These are phyloP conservation scores for Fusarium redolens DNA, from an alignment of 2,329 filamentous ascomycete species.

Conservation along the genomic window DNA sequence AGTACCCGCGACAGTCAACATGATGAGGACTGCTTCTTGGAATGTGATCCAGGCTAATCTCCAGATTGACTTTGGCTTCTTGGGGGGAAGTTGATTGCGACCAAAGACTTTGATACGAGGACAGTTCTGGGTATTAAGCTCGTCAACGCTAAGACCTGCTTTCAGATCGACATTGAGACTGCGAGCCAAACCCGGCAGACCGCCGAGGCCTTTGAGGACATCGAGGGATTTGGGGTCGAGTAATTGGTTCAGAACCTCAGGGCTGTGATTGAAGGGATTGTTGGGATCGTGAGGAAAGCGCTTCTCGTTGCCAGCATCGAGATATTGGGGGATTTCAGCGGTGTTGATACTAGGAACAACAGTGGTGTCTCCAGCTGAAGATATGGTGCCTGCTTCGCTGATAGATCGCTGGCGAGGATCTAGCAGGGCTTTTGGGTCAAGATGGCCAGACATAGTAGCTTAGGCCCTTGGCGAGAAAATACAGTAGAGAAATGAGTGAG, in stretches of 20 bases:
- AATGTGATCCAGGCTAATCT: constrained; percentile 21
- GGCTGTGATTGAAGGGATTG: constrained; percentile 6
- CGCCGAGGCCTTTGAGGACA: constrained; percentile 5
- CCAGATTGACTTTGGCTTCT: constrained; percentile 26
- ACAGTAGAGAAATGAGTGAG: neutral
- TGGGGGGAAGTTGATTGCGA: constrained; percentile 7
- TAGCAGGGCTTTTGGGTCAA: constrained; percentile 29
- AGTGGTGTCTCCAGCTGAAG: constrained; percentile 12
- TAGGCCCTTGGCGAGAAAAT: neutral
- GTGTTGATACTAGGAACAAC: constrained; percentile 22
- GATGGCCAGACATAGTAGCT: constrained; percentile 27
- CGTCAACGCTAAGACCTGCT: constrained; percentile 25
- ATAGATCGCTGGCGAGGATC: constrained; percentile 31
- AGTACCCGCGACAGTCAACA: constrained; percentile 18
- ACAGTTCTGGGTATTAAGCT: neutral
- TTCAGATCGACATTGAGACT: constrained; percentile 16
- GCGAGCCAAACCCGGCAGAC: constrained; percentile 4
- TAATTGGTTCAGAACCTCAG: constrained; percentile 3
- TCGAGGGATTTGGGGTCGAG: constrained; percentile 21
- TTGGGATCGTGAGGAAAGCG: neutral
- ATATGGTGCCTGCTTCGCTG: constrained; percentile 27
- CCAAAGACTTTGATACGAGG: constrained; percentile 10
- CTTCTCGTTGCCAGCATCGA: constrained; percentile 1
- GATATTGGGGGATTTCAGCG: constrained; percentile 8
- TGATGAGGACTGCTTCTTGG: constrained; percentile 17